phyloP scores from a whole-genome alignment of 75 land plant genomes.

The Pinus taeda region DNA sequence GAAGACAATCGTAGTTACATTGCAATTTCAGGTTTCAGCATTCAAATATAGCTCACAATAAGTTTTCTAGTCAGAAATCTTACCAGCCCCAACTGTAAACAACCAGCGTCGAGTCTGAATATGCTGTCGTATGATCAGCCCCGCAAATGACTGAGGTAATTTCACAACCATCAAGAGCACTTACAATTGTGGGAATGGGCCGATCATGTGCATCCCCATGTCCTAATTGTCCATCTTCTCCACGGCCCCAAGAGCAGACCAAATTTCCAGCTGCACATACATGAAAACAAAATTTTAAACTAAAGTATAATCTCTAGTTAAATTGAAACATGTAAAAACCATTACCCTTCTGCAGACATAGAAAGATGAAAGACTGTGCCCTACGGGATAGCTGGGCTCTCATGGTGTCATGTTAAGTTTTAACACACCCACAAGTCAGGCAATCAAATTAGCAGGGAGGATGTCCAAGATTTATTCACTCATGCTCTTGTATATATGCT shows the following conservation, averaged over 20 bases:
- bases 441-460: too few species aligned
- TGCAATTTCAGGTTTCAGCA: background rate
- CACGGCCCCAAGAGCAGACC: constrained; percentile 97
- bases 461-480: too few species aligned
- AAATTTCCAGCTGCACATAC: constrained; percentile 59
- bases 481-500: too few species aligned
- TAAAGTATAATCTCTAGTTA: too few species aligned
- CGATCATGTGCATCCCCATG: constrained; percentile 97
- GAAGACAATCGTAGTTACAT: background rate
- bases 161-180: constrained; percentile 62
- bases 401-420: too few species aligned
- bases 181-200: constrained; percentile 63
- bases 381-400: too few species aligned
- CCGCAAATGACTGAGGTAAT: constrained; percentile 85
- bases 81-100: constrained; percentile 99
- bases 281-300: too few species aligned
- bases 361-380: too few species aligned
- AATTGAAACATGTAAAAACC: too few species aligned
- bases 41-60: background rate
- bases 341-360: too few species aligned
- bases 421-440: too few species aligned
- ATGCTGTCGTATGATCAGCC: constrained; percentile 97
- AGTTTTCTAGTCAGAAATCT: constrained; percentile 12
- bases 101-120: constrained; percentile 49
- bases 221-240: constrained; percentile 98